Evolutionary conservation across 345 rosid genomes (phyloP), one percentile per base, ranked within the genome.

Genomic region (Bruguiera parviflora): DNA sequence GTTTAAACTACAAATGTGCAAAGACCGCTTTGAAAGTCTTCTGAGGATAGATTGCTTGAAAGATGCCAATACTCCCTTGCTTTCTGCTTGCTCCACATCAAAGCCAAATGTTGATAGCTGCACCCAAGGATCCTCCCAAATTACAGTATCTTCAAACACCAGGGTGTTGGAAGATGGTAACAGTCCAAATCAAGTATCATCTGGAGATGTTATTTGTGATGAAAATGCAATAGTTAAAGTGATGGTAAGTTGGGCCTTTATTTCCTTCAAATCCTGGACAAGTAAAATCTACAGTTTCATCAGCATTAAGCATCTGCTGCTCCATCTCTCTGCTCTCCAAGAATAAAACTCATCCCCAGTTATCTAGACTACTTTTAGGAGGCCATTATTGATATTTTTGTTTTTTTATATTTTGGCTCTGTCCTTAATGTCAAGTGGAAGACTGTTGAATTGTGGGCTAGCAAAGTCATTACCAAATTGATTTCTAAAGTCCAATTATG

Each of bases 1-100:
- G 97, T 91, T 94, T 78, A 94, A 91, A 82, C 92, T 94, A 75
- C 97, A 94, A 72, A 91, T 89, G 98, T 94, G 97, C 53, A 73
- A 73, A 67, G 76, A 73, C 66, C 71, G 67, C 16, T 73, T 73
- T 28, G 76, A 66, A 29, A 80, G 75, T 78, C 85, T 91, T 29
- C 51, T 89, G 61, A 83, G 79, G 83, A 87, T 94, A 70, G 95
- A 91, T 77, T 80, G 76, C 19, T 78, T 76, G 86, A 82, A 73
- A 80, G 96, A 91, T 74, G 84, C 82, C 52, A 81, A 71, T 72
- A 28, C 81, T 21, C 79, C 83, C 72, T 71, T 89, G 80, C 79
- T 87, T 46, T 69, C 84, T 57, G 82, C 81, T 57, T 71, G 81
- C 61, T 66, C 86, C 63, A 64, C 78, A 58, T 86, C 87, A 39